These are phyloP conservation scores for Arctostaphylos glauca DNA, from an alignment of 148 eudicot genomes.

Conservation along the genomic window DNA sequence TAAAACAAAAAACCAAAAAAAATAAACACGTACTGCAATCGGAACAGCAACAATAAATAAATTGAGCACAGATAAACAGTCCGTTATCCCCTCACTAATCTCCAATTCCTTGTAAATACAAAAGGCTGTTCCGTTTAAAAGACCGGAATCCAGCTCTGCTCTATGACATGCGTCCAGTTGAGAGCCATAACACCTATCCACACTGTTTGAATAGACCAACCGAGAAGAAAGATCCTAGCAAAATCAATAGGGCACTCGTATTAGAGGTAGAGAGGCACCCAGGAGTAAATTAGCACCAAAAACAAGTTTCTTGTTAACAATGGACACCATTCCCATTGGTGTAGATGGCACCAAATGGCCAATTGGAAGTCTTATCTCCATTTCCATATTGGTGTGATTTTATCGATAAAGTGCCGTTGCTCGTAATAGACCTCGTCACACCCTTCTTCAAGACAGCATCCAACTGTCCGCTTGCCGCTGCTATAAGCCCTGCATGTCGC, in stretches of 20 bases:
- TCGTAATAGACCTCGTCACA: conserved; percentile 24
- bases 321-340: conserved; percentile 68
- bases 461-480: conserved; percentile 79
- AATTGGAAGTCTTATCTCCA: conserved; percentile 34
- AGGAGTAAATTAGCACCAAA: not conserved
- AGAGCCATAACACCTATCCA: conserved; percentile 24
- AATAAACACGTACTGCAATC: not conserved
- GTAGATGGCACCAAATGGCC: conserved; percentile 40
- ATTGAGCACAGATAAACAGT: not conserved
- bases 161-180: conserved; percentile 20
- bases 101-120: conserved; percentile 28
- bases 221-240: conserved; percentile 17
- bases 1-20: no score
- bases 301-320: conserved; percentile 22
- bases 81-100: conserved; percentile 12
- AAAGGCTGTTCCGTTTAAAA: conserved; percentile 69
- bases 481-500: conserved; percentile 62
- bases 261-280: not conserved
- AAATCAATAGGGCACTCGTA: conserved; percentile 26
- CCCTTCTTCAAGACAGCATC: conserved; percentile 46
- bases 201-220: conserved; percentile 37
- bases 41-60: not conserved
- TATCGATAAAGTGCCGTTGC: conserved; percentile 34
- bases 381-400: conserved; percentile 35
- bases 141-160: conserved; percentile 52